Base-by-base conservation (phyloP, 257 asterid species). In the Penstemon davidsonii region DNA sequence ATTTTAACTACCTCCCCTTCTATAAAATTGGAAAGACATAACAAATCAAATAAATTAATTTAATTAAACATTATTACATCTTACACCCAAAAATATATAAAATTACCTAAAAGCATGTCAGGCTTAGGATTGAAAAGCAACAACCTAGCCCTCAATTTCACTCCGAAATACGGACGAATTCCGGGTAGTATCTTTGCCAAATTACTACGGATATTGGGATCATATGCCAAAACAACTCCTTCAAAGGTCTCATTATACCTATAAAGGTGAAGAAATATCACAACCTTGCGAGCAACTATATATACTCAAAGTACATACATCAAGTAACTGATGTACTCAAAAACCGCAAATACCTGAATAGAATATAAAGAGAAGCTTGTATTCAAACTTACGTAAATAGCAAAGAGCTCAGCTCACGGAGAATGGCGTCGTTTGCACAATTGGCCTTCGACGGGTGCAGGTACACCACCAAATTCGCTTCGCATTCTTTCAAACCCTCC, bases 181-280 rank as follows among this genome's bases (percentile, higher is more conserved):
- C 99, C 99, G 0, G 95, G 91, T 4, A 84, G 73, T 73, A 91
- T 73, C 80, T 74, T 88, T 10, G 90, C 97, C 77, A 78, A 64
- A 36, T 51, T 55, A 65, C 84, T 72, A 19, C 63, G 72, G 25
- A 74, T 51, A 4, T 59, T 76, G 0, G 90, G 88, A 55, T 84
- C 94, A 64, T 90, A 90, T 5, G 96, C 97, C 83, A 93, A 73
- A 8, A 93, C 86, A 44, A 93, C 95, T 18, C 99, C 99, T 73
- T 83, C 92, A 67, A 88, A 84, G 8, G 80, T 55, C 72, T 90
- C 96, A 70, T 44, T 84, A 65, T 84, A 92, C 84, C 96, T 92
- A 69, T 6, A 73, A 72, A 37, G 72, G 15, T 19, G 36, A 49
- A 15, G 18, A 43, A 54, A 63, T 45, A 46, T 46, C 2, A 25